phyloP scores from a whole-genome alignment of 1,284 basidiomycete genomes.

The Sporisorium exsertum region DNA sequence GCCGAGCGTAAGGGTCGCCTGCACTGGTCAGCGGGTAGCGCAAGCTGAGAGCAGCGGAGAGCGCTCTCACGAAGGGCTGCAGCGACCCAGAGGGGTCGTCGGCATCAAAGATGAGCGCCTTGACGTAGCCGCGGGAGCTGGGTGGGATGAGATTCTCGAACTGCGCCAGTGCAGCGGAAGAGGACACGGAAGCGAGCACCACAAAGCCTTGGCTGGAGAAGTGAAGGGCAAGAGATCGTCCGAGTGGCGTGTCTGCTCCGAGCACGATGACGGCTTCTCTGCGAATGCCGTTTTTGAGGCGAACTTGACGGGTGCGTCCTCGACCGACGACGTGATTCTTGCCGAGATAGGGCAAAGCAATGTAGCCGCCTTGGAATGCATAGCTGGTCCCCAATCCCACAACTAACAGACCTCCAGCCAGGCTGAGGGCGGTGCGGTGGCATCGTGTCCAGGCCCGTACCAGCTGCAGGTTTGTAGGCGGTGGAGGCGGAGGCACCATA shows the following conservation, averaged over 20 bases:
- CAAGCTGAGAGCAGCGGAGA: conserved; percentile 58
- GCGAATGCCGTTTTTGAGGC: conserved; percentile 51
- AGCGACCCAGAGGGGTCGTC: conserved; percentile 42
- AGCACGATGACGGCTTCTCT: conserved; percentile 63
- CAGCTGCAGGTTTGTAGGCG: conserved; percentile 34
- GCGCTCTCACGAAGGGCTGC: conserved; percentile 52
- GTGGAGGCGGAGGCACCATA: conserved; percentile 45
- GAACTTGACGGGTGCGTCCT: conserved; percentile 36
- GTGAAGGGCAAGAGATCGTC: conserved; percentile 54
- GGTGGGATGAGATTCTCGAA: conserved; percentile 62
- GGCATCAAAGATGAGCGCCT: conserved; percentile 52
- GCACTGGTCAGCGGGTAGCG: conserved; percentile 64
- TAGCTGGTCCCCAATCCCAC: conserved; percentile 45
- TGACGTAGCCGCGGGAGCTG: conserved; percentile 64
- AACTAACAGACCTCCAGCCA: conserved; percentile 34
- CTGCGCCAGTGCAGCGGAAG: conserved; percentile 40
- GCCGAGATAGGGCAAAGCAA: conserved; percentile 45
- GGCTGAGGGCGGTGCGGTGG: conserved; percentile 25
- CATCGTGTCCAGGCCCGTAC: conserved; percentile 25
- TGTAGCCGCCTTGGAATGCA: conserved; percentile 38
- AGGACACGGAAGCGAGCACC: conserved; percentile 62
- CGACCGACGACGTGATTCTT: conserved; percentile 25
- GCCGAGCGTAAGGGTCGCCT: conserved; percentile 66
- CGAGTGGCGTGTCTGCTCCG: conserved; percentile 66
- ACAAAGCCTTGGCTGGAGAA: conserved; percentile 62